phyloP scores from a whole-genome alignment of 2,329 filamentous ascomycete species.

The Sarocladiaceae sp. region DNA sequence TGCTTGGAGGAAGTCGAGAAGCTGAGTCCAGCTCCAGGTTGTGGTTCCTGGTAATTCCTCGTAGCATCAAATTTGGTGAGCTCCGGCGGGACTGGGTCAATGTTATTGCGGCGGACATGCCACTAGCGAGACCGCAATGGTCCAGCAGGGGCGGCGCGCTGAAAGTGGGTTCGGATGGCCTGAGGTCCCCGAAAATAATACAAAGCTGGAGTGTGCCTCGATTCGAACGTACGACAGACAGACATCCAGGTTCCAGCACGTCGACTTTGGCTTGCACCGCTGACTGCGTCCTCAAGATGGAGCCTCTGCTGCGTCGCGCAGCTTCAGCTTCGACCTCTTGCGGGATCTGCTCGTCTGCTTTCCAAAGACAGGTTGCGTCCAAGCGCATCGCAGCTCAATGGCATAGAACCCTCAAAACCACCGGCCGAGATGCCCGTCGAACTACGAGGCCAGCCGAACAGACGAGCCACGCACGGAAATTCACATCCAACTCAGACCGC shows the following conservation, averaged over 20 bases:
- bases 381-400: not conserved
- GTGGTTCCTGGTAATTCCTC: not conserved
- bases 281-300: constrained; percentile 22
- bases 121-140: not conserved
- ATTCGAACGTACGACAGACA: constrained; percentile 7
- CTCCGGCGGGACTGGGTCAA: constrained; percentile 25
- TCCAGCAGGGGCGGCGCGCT: not conserved
- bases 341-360: constrained; percentile 31
- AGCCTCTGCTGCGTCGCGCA: constrained; percentile 33
- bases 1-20: not conserved
- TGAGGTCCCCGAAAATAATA: constrained; percentile 19
- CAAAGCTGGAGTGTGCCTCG: constrained; percentile 10
- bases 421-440: constrained; percentile 14
- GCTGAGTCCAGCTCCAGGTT: not conserved
- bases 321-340: constrained; percentile 33
- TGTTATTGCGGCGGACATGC: constrained; percentile 25
- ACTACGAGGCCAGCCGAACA: constrained; percentile 14
- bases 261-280: not conserved
- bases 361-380: constrained; percentile 20
- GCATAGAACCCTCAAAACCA: constrained; percentile 22
- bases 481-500: constrained; percentile 22
- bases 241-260: not conserved
- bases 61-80: constrained; percentile 20
- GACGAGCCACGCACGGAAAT: constrained; percentile 18
- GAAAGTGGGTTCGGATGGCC: constrained; percentile 17